phyloP scores from a whole-genome alignment of 208 protist species.

The Leptomonas seymouri region DNA sequence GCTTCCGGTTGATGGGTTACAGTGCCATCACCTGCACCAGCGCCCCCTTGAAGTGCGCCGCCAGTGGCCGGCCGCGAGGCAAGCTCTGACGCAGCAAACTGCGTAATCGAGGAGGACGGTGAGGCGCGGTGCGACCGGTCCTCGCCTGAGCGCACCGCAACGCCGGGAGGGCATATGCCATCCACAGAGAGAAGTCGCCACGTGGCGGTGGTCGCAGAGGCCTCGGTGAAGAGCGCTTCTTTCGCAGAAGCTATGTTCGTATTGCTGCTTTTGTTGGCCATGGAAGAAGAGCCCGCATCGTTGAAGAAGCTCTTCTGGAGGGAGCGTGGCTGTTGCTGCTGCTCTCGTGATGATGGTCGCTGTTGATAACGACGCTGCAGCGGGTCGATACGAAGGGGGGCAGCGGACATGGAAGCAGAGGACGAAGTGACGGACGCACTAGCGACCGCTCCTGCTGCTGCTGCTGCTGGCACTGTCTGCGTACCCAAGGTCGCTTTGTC shows the following conservation, averaged over 20 bases:
- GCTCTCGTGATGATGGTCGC: neutral
- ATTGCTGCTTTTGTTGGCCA: neutral
- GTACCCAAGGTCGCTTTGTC: neutral
- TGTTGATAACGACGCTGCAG: constrained; percentile 26
- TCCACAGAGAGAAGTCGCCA: neutral
- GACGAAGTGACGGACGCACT: constrained; percentile 10
- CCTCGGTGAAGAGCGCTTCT: neutral
- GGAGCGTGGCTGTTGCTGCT: neutral
- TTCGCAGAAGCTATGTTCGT: neutral
- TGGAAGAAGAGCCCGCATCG: neutral
- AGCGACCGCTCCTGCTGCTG: neutral
- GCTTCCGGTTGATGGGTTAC: neutral
- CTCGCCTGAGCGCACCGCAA: constrained; percentile 12
- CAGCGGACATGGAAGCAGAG: neutral
- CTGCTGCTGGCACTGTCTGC: too few relatives aligned
- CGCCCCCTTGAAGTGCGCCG: neutral
- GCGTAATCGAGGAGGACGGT: constrained; percentile 5
- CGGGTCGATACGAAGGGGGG: constrained; percentile 13
- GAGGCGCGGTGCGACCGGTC: neutral
- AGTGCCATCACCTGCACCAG: neutral
- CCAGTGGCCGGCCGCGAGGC: neutral
- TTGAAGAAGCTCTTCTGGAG: neutral
- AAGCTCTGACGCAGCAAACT: neutral
- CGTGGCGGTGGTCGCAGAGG: neutral
- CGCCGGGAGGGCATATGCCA: constrained; percentile 15